Percentiles rank a stretch among this genome's conserved stretches.
Conservation (phyloP, 192 early-diverging fungal genomes). For the Backusella morwellensis region DNA sequence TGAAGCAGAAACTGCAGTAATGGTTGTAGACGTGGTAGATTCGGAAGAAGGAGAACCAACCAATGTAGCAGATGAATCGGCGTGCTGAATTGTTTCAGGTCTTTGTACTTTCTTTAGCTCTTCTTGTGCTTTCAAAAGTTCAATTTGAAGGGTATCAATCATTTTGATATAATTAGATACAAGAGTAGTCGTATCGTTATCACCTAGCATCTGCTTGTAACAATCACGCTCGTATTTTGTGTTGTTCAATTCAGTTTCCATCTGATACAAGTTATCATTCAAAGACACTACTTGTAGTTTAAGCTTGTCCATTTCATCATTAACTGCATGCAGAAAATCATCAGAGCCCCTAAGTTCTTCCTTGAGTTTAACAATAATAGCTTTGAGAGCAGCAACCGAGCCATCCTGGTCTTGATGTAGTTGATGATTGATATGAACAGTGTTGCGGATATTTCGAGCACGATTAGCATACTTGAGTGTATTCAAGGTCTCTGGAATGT, state of each 20-base stretch:
- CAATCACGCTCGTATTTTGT: not conserved
- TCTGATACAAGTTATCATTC: not conserved
- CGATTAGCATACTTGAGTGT: constrained; percentile 98
- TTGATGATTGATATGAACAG: constrained; percentile 72
- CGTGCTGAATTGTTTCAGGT: not conserved
- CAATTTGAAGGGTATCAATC: constrained; percentile 3
- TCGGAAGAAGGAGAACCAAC: not conserved
- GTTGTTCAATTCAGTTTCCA: not conserved
- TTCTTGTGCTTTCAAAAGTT: not conserved
- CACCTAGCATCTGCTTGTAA: not conserved
- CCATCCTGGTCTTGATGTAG: constrained; percentile 45
- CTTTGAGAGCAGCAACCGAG: constrained; percentile 52
- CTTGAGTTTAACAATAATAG: constrained; percentile 57
- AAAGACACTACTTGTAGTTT: not conserved
- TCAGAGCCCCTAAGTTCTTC: constrained; percentile 41
- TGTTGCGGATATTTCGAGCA: constrained; percentile 93
- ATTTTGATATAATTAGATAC: not conserved
- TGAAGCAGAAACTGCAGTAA: not conserved
- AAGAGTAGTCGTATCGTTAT: not conserved
- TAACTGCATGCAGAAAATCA: constrained; percentile 12
- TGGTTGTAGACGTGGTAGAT: not conserved
- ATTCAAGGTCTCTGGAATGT: constrained; percentile 86
- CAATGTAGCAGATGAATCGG: constrained; percentile 4
- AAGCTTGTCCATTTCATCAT: constrained; percentile 15
- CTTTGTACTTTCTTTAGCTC: not conserved